Percentiles rank a stretch among this genome's conserved stretches.
These are phyloP conservation scores for Clarireedia hainanense DNA, from an alignment of 2,329 filamentous ascomycete genomes.

Conservation along the genomic window DNA sequence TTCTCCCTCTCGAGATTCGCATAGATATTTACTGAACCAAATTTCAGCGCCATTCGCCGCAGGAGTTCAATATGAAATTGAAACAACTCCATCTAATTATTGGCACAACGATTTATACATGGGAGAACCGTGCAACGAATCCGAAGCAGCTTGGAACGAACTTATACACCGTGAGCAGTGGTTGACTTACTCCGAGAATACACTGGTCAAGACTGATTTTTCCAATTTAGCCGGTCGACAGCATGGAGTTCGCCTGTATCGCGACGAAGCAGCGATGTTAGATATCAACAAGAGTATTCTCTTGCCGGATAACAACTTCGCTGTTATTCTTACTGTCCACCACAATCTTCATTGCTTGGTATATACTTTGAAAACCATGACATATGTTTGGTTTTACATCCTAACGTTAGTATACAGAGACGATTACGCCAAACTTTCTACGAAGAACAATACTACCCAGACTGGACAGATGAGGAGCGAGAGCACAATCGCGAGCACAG, in stretches of 20 bases:
- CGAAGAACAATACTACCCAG: constrained; percentile 3
- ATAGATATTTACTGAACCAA: too few relatives aligned
- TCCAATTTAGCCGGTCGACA: background rate
- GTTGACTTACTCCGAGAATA: too few relatives aligned
- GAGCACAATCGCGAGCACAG: background rate
- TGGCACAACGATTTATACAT: constrained; percentile 1
- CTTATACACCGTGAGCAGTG: constrained; percentile 3
- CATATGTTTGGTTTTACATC: background rate
- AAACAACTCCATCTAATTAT: constrained; percentile 1
- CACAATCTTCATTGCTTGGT: constrained; percentile 6
- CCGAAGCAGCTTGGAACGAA: constrained; percentile 4
- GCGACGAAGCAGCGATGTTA: background rate
- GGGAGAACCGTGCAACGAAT: constrained; percentile 6
- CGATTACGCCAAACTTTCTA: constrained; percentile 3
- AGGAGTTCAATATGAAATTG: background rate
- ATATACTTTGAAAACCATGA: background rate
- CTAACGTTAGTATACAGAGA: background rate
- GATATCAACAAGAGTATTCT: constrained; percentile 7
- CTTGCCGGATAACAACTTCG: background rate
- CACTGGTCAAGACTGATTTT: background rate
- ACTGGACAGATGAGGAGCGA: constrained; percentile 2
- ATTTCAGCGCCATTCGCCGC: background rate
- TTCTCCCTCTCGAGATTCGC: too few relatives aligned
- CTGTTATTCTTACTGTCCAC: constrained; percentile 4
- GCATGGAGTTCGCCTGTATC: constrained; percentile 1